These are phyloP conservation scores for Aspergillus heteromorphus DNA, from an alignment of 495 filamentous ascomycete genomes.

Conservation along the genomic window DNA sequence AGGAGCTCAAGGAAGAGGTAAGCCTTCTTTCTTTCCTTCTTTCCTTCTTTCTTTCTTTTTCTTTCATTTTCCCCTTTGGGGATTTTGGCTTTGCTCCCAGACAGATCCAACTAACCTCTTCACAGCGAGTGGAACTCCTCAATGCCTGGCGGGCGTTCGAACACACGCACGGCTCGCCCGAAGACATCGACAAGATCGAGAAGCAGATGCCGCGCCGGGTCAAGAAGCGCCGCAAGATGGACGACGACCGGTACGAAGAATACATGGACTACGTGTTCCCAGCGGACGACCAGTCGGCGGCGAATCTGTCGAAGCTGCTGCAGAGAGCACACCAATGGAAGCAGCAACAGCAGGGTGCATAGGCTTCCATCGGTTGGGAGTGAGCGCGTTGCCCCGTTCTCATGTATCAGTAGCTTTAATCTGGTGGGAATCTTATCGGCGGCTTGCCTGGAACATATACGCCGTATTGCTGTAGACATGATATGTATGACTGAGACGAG, in stretches of 20 bases:
- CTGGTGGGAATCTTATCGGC: too few species aligned
- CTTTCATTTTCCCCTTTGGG: too few species aligned
- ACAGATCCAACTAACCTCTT: constrained; percentile 33
- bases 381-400: too few species aligned
- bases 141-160: constrained; percentile 92
- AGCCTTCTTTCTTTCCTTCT: constrained; percentile 5
- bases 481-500: too few species aligned
- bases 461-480: too few species aligned
- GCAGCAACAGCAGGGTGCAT: constrained; percentile 32
- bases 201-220: constrained; percentile 89
- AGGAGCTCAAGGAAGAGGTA: constrained; percentile 88
- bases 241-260: constrained; percentile 94
- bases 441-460: too few species aligned
- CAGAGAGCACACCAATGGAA: constrained; percentile 89
- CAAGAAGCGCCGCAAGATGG: constrained; percentile 90
- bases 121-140: constrained; percentile 73
- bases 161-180: constrained; percentile 67
- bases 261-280: constrained; percentile 98
- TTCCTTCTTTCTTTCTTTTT: too few species aligned
- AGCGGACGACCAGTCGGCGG: constrained; percentile 84
- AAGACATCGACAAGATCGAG: constrained; percentile 79
- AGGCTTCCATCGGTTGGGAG: neutral
- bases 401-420: too few species aligned
- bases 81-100: too few species aligned
- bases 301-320: constrained; percentile 76